phyloP scores from a whole-genome alignment of 2,329 filamentous ascomycete genomes.

The Paramyrothecium roridum region DNA sequence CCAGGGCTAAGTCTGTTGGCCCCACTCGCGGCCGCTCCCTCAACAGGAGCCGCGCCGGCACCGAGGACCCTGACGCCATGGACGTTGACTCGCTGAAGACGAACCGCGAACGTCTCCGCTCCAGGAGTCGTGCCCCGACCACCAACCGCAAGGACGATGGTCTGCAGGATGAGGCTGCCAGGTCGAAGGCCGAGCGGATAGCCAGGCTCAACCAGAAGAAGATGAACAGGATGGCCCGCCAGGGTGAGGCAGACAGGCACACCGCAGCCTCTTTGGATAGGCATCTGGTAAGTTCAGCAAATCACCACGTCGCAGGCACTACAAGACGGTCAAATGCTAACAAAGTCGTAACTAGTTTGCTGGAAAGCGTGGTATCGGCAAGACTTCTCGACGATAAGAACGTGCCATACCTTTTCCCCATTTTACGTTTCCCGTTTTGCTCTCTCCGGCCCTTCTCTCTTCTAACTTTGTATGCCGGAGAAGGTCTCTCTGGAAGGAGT shows the following conservation, averaged over 20 bases:
- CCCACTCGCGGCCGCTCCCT: conserved; percentile 67
- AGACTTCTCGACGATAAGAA: conserved; percentile 68
- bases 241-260: conserved; percentile 96
- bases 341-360: conserved; percentile 53
- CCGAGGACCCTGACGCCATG: conserved; percentile 70
- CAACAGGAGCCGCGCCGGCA: conserved; percentile 59
- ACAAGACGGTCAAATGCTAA: not conserved
- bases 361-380: conserved; percentile 92
- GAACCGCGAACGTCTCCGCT: conserved; percentile 57
- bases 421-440: conserved; percentile 8
- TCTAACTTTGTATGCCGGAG: conserved; percentile 18
- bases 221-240: conserved; percentile 97
- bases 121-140: conserved; percentile 64
- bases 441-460: conserved; percentile 13
- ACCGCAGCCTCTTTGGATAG: conserved; percentile 77
- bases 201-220: conserved; percentile 92
- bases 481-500: conserved; percentile 21
- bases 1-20: conserved; percentile 55
- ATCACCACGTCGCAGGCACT: not conserved
- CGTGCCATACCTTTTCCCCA: conserved; percentile 1
- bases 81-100: conserved; percentile 56
- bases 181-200: conserved; percentile 79
- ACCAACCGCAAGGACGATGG: conserved; percentile 73
- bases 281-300: conserved; percentile 70
- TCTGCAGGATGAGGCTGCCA: conserved; percentile 63